These are phyloP conservation scores for Backusella tuberculispora DNA, from an alignment of 192 early-diverging fungal species.

Conservation along the genomic window DNA sequence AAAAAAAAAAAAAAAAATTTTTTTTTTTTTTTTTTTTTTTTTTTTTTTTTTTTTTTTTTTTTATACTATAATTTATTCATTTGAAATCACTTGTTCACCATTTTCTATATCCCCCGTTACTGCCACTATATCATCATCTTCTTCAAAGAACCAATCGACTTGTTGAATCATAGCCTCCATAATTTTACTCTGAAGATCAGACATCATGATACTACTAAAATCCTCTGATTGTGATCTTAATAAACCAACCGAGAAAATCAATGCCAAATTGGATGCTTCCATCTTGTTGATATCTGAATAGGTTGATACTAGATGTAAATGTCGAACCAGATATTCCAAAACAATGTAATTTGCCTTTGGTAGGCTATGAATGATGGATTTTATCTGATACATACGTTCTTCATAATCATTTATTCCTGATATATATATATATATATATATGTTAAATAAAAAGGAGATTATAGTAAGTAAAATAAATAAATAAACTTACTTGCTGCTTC, in stretches of 20 bases:
- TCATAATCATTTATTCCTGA: constrained; percentile 64
- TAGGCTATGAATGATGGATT: constrained; percentile 68
- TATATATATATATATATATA: neutral
- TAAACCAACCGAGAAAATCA: constrained; percentile 87
- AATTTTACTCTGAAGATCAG: constrained; percentile 69
- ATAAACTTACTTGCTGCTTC: constrained; percentile 59
- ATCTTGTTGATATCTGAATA: constrained; percentile 83
- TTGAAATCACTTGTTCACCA: neutral
- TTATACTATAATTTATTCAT: too few species aligned
- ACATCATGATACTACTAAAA: constrained; percentile 66
- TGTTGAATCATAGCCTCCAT: constrained; percentile 74
- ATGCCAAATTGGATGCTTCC: constrained; percentile 86
- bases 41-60: too few species aligned
- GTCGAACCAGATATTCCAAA: constrained; percentile 65
- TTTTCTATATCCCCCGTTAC: neutral
- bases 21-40: neutral
- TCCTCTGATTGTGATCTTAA: constrained; percentile 59
- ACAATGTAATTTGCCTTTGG: constrained; percentile 62
- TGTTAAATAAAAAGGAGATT: neutral
- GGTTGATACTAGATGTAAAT: constrained; percentile 65
- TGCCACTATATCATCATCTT: neutral
- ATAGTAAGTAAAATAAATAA: neutral
- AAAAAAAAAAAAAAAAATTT: neutral
- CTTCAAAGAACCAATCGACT: constrained; percentile 63
- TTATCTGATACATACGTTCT: constrained; percentile 67